Percentiles rank a stretch among this genome's conserved stretches.
phyloP scores from a whole-genome alignment of 148 eudicot species.

The Rhododendron ferrugineum region DNA sequence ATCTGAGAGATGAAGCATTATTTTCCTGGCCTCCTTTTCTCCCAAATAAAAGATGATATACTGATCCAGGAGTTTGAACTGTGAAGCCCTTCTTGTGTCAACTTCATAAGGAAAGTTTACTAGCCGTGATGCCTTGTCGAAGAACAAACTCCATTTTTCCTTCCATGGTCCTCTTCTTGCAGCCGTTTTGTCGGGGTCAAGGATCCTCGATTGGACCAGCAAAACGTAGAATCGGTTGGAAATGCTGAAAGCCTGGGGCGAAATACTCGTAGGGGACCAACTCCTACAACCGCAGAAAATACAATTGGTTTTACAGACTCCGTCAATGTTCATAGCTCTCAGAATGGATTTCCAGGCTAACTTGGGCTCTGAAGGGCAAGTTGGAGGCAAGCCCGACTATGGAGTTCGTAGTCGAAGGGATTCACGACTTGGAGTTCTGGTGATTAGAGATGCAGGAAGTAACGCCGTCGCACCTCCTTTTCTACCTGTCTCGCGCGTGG shows the following conservation, averaged over 20 bases:
- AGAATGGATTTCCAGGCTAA: neutral
- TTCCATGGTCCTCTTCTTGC: neutral
- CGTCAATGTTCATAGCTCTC: neutral
- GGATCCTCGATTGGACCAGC: neutral
- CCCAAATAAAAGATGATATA: neutral
- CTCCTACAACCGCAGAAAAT: neutral
- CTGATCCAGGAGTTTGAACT: neutral
- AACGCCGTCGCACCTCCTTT: neutral
- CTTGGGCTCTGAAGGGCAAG: neutral
- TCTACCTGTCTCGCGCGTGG: neutral
- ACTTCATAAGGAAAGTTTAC: too few species aligned
- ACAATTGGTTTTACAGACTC: neutral
- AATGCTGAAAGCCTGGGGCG: neutral
- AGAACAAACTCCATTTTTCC: constrained; percentile 16
- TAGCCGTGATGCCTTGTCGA: too few species aligned
- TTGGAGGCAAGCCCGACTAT: neutral
- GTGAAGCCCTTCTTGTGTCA: constrained; percentile 40
- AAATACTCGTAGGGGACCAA: neutral
- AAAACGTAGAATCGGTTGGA: neutral
- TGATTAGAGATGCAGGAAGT: neutral
- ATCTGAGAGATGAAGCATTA: neutral
- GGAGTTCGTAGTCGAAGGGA: neutral
- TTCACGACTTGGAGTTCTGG: neutral
- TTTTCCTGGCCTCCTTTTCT: neutral
- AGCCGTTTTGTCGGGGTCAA: too few species aligned